Conservation (phyloP, 352 stramenopile species). For the Phytophthora cactorum region DNA sequence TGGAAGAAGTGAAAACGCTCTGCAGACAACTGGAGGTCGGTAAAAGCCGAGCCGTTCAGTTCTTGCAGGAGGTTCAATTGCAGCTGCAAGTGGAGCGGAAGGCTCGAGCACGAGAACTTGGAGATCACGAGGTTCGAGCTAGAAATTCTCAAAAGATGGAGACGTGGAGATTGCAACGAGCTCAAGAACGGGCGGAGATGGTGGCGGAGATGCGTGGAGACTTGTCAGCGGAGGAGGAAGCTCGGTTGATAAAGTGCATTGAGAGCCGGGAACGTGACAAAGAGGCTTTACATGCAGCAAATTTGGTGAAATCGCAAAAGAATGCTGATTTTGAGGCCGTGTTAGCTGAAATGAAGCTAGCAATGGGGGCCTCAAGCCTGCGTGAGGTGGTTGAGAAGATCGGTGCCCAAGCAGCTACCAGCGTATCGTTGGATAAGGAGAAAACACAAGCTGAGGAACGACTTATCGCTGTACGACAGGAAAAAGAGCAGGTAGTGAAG, state of each 20-base stretch:
- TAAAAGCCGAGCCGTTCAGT: slow-evolving; percentile 73
- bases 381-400: slow-evolving; percentile 80
- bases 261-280: slow-evolving; percentile 73
- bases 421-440: slow-evolving; percentile 75
- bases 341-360: slow-evolving; percentile 68
- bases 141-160: slow-evolving; percentile 88
- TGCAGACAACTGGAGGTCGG: slow-evolving; percentile 82
- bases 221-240: slow-evolving; percentile 71
- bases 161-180: slow-evolving; percentile 69
- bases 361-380: slow-evolving; percentile 58
- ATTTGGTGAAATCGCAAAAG: slow-evolving; percentile 72
- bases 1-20: slow-evolving; percentile 75
- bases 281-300: slow-evolving; percentile 65
- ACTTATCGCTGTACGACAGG: slow-evolving; percentile 53
- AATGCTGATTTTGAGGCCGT: slow-evolving; percentile 74
- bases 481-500: slow-evolving; percentile 69
- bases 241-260: slow-evolving; percentile 57
- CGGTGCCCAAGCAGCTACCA: slow-evolving; percentile 57
- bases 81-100: slow-evolving; percentile 77
- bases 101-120: slow-evolving; percentile 65
- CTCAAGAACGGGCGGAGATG: slow-evolving; percentile 78
- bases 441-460: slow-evolving; percentile 68
- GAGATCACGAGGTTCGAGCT: slow-evolving; percentile 77
- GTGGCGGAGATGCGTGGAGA: slow-evolving; percentile 78
- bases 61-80: slow-evolving; percentile 81